Conservation (phyloP, 345 rosid species). For the Eucalyptus marginata region DNA sequence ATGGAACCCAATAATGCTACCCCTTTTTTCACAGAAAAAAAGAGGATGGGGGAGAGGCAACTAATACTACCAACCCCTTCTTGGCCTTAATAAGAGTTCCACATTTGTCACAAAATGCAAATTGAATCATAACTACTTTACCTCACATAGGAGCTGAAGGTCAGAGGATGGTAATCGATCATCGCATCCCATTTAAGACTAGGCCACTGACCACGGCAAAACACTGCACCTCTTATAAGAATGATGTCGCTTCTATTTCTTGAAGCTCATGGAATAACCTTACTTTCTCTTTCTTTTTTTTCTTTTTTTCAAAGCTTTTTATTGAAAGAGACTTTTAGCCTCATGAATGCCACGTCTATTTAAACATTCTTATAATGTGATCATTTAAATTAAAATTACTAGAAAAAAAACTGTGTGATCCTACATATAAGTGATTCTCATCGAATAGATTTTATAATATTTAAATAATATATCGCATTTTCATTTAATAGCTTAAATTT, state of each 20-base stretch:
- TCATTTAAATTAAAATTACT: not conserved
- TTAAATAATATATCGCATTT: too few species aligned
- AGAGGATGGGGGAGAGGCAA: not conserved
- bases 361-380: not conserved
- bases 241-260: not conserved
- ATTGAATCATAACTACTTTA: not conserved
- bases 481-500: fast-evolving
- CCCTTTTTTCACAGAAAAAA: not conserved
- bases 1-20: not conserved
- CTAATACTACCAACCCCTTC: not conserved
- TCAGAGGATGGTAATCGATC: not conserved
- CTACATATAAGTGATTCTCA: not conserved
- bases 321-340: not conserved
- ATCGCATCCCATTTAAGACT: not conserved
- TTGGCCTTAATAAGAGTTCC: not conserved
- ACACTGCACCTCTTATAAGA: not conserved
- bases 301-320: not conserved
- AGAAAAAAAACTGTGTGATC: not conserved
- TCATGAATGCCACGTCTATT: not conserved
- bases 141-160: not conserved
- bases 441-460: not conserved
- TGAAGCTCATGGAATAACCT: not conserved
- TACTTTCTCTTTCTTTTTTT: not conserved
- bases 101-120: not conserved
- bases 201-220: not conserved